Percentiles rank a stretch among this genome's conserved stretches.
phyloP scores from a whole-genome alignment of 768 basidiomycete species.

The Phanerodontia chrysosporium region DNA sequence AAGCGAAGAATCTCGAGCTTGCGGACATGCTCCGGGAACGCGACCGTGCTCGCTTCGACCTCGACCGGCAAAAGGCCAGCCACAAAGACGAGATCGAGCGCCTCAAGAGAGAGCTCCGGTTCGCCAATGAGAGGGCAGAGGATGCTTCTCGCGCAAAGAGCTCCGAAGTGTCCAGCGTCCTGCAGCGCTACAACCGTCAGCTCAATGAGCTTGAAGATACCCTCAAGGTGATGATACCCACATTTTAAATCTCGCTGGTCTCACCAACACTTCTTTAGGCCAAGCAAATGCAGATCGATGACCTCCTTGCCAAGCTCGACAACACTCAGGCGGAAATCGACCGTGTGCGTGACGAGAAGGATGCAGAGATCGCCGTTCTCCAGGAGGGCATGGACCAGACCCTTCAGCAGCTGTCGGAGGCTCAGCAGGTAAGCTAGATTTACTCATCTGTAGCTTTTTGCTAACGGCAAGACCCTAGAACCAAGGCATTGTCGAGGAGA shows the following conservation, averaged over 20 bases:
- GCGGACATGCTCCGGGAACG: constrained; percentile 99
- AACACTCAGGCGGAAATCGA: constrained; percentile 72
- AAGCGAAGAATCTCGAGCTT: constrained; percentile 96
- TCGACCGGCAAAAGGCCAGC: constrained; percentile 88
- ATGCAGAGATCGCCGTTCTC: constrained; percentile 91
- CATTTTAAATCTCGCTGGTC: neutral
- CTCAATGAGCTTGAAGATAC: constrained; percentile 95
- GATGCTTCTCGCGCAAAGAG: constrained; percentile 89
- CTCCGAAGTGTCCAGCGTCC: constrained; percentile 83
- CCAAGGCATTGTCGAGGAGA: constrained; percentile 81
- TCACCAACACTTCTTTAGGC: constrained; percentile 42
- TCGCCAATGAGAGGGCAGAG: constrained; percentile 97
- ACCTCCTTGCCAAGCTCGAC: constrained; percentile 79
- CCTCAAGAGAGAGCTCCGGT: constrained; percentile 84
- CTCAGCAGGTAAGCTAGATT: constrained; percentile 79
- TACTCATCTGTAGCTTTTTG: neutral
- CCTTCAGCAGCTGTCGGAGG: constrained; percentile 80
- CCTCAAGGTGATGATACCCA: constrained; percentile 56
- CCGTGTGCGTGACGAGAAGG: constrained; percentile 88
- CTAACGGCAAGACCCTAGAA: constrained; percentile 40
- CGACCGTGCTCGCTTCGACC: constrained; percentile 91
- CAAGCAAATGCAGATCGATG: constrained; percentile 96
- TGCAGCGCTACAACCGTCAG: constrained; percentile 94
- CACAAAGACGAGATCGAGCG: constrained; percentile 96
- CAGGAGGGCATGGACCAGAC: constrained; percentile 95